phyloP scores from a whole-genome alignment of 2,329 filamentous ascomycete species.

The Metarhizium anisopliae region DNA sequence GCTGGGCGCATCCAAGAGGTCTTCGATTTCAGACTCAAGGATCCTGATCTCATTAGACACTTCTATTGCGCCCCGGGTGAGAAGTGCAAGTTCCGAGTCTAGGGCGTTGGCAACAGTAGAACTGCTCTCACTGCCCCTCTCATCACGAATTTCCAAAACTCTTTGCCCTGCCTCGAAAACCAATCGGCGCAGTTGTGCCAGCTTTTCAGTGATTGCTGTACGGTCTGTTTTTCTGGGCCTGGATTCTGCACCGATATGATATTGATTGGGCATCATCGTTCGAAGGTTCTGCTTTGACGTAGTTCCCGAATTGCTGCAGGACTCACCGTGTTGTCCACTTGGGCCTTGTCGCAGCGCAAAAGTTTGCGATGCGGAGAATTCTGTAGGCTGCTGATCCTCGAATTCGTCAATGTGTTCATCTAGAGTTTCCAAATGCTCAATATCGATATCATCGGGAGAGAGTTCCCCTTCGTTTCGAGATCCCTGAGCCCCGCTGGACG shows the following conservation, averaged over 20 bases:
- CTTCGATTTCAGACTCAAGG: slow-evolving; percentile 8
- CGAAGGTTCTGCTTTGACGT: not conserved
- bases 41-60: slow-evolving; percentile 8
- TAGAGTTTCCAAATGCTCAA: slow-evolving; percentile 27
- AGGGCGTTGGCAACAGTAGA: not conserved
- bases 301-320: not conserved
- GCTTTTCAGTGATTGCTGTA: slow-evolving; percentile 1
- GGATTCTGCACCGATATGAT: not conserved
- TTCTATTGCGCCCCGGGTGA: slow-evolving; percentile 6
- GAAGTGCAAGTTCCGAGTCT: slow-evolving; percentile 23
- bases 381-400: slow-evolving; percentile 12
- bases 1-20: not conserved
- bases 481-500: not conserved
- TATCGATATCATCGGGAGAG: slow-evolving; percentile 40
- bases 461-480: slow-evolving; percentile 13
- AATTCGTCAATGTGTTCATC: slow-evolving; percentile 18
- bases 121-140: not conserved
- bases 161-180: slow-evolving; percentile 2
- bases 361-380: not conserved
- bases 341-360: not conserved
- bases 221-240: slow-evolving; percentile 1
- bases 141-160: slow-evolving; percentile 5
- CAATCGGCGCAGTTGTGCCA: slow-evolving; percentile 4
- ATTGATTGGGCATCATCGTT: not conserved
- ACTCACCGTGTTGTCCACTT: not conserved